phyloP scores from a whole-genome alignment of 768 basidiomycete species.

The Russula emetica region DNA sequence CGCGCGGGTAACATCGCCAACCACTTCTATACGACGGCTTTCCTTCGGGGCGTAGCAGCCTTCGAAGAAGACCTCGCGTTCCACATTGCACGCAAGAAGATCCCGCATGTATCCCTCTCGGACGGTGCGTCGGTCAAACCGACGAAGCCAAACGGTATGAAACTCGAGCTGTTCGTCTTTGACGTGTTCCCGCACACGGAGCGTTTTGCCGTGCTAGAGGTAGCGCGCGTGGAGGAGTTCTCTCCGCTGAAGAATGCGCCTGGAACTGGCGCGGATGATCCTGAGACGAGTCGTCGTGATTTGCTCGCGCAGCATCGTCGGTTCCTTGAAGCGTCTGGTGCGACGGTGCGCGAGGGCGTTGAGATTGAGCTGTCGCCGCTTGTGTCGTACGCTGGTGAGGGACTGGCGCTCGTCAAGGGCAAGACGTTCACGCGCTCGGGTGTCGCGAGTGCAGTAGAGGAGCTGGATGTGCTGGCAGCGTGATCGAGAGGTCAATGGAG shows the following conservation, averaged over 20 bases:
- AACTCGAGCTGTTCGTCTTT: conserved; percentile 97
- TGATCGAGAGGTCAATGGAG: not conserved
- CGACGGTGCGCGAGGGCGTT: conserved; percentile 60
- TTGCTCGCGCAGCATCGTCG: conserved; percentile 81
- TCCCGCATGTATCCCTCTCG: conserved; percentile 70
- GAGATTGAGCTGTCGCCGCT: conserved; percentile 90
- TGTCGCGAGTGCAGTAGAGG: conserved; percentile 57
- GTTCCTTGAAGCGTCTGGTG: conserved; percentile 80
- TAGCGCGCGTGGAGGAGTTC: conserved; percentile 85
- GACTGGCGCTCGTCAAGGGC: conserved; percentile 72
- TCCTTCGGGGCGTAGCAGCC: conserved; percentile 68
- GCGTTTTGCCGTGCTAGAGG: conserved; percentile 82
- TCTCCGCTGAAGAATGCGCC: conserved; percentile 97
- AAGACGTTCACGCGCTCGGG: conserved; percentile 76
- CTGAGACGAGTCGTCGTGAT: conserved; percentile 86
- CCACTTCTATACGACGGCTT: conserved; percentile 92
- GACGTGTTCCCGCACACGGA: conserved; percentile 95
- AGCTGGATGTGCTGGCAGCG: conserved; percentile 63
- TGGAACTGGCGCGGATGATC: conserved; percentile 84
- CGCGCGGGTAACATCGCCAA: conserved; percentile 97
- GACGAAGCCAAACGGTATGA: conserved; percentile 93
- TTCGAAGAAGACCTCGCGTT: conserved; percentile 90
- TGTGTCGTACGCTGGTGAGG: conserved; percentile 90
- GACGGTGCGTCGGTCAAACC: conserved; percentile 75
- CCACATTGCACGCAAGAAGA: conserved; percentile 99